Evolutionary conservation across 2,329 filamentous ascomycete species (phyloP), one percentile per base, ranked within the genome.

Genomic region (Talaromyces islandicus): DNA sequence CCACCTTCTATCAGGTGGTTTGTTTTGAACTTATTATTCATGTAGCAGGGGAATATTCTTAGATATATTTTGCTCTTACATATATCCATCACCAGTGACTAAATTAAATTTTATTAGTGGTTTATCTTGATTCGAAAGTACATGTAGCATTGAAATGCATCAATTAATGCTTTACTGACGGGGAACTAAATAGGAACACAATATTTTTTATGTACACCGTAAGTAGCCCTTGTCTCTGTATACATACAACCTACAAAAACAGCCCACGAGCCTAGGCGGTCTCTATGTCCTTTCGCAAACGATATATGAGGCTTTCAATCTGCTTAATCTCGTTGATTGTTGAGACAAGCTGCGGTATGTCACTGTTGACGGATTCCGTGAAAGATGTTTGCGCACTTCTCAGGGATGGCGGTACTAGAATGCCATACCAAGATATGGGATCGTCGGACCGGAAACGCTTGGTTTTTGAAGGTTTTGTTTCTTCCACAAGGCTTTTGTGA

Each of bases 401-500:
- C 38, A 82, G 70, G 25, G 76, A 71, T 10, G 71, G 70, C 3
- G 80, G 76, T 19, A 78, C 73, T 12, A 82, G 68, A 46, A 81
- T 77, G 6, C 79, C 80, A 64, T 79, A 82, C 79, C 79, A 81
- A 24, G 71, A 70, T 25, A 81, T 65, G 7, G 80, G 79, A 61
- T 82, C 75, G 54, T 68, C 67, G 21, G 71, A 70, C 51, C 66
- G 68, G 61, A 68, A 61, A 29, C 66, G 67, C 63, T 68, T 69
- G 58, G 68, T 46, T 21, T 41, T 54, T 12, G 58, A 63, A 57
- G 61, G 58, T 35, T 27, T 29, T 9, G 2, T 50, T 57, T 32
- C 17, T 19, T 17, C 21, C n/a, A 29, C 48, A 10, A 24, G 17
- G 24, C 19, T 14, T 9, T 50, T 1, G 5, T 27, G 46, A 1